Percentiles rank a stretch among this genome's conserved stretches.
Evolutionary conservation across 140 eudicot species (phyloP).

Genomic region (Senecio squalidus): DNA sequence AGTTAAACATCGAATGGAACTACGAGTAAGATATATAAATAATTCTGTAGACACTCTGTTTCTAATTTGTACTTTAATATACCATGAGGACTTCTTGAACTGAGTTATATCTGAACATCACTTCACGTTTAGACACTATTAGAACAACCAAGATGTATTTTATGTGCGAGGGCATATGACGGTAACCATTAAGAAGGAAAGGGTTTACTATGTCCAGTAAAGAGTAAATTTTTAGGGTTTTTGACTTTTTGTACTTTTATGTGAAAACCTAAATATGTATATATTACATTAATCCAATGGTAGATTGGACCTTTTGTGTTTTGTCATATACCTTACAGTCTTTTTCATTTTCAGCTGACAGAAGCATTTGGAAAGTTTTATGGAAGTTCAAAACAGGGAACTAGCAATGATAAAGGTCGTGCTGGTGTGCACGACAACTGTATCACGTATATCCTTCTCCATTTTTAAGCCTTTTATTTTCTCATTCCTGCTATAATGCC

Average conservation of each 20-base stretch:
- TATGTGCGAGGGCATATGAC: background rate
- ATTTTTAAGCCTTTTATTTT: background rate
- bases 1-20: background rate
- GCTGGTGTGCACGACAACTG: conserved; percentile 87
- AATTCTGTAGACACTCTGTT: background rate
- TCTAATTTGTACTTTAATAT: background rate
- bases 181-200: background rate
- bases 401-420: conserved; percentile 49
- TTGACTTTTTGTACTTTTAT: background rate
- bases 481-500: background rate
- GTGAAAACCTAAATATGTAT: background rate
- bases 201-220: background rate
- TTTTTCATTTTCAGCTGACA: conserved; percentile 50
- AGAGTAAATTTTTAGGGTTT: background rate
- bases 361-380: conserved; percentile 94
- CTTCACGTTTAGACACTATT: background rate
- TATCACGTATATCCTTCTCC: conserved; percentile 55
- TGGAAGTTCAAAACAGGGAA: conserved; percentile 76
- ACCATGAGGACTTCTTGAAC: background rate
- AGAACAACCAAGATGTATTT: background rate
- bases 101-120: background rate
- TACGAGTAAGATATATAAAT: background rate
- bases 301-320: background rate
- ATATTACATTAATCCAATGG: background rate
- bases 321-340: background rate